Evolutionary conservation across 106 monocot species (phyloP), one percentile per base, ranked within the genome.

Genomic region (Dendrobium huoshanense): DNA sequence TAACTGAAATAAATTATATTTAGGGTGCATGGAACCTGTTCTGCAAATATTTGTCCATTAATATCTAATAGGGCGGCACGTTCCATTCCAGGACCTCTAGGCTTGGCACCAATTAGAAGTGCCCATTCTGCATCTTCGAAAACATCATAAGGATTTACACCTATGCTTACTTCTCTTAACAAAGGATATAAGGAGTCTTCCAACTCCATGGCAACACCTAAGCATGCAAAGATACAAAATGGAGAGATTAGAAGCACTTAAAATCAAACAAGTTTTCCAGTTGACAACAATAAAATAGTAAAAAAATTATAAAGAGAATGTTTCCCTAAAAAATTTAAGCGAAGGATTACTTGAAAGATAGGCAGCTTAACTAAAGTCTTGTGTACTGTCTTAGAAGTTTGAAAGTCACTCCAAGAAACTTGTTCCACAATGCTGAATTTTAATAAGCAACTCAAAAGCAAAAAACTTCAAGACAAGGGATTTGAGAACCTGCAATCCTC

Each of bases 161-260:
- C 92, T 82, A 98, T 95, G 78, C 92, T 95, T 24, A 98, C 98
- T 80, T 94, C 92, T 58, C 98, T 86, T 56, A 98, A 73, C 82
- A 95, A 83, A 80, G 98, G 98, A 83, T 91, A 98, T 42, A 98
- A 80, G 25, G 98, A 98, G 77, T 98, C 98, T 78, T 98, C 98
- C 79, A 98, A 75, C 78, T 98, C 98, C 98, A 98, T 98, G 44
- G 98, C 98, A 10, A 98, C 98, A 75, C 98, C 98, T 98, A 65
- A 29, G 79, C 8, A 80, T 77, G 18, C 11, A 42, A 61, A 44
- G 68, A 70, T 70, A 16, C 24, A 29, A 61, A 61, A 22, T 61
- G 8, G n/a, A 61, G 61, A 61, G 22, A 3, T 22, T 0, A 22
- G 22, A 61, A 61, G 22, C 61, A 61, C n/a, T 22, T 61, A 5